phyloP scores from a whole-genome alignment of 1,284 basidiomycete species.

The Ganoderma meredithae region DNA sequence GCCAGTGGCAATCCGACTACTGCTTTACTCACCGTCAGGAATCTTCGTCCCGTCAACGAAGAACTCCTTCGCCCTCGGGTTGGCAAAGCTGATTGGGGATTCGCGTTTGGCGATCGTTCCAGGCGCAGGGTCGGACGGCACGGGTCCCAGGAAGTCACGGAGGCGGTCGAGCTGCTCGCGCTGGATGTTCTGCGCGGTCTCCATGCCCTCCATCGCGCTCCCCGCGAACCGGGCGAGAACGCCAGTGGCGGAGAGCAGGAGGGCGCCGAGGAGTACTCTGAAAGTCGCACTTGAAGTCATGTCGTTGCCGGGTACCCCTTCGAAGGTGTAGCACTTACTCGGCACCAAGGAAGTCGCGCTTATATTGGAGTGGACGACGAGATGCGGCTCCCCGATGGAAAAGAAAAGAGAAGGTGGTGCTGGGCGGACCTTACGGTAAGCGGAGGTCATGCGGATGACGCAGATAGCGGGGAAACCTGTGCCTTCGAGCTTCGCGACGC shows the following conservation, averaged over 20 bases:
- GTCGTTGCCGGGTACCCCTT: constrained; percentile 13
- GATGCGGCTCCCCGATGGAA: constrained; percentile 20
- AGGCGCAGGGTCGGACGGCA: not conserved
- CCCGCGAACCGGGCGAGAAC: constrained; percentile 24
- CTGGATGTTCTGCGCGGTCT: constrained; percentile 52
- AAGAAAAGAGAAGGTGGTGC: constrained; percentile 6
- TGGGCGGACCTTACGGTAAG: constrained; percentile 16
- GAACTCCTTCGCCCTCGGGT: constrained; percentile 44
- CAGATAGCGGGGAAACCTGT: constrained; percentile 27
- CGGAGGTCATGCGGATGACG: constrained; percentile 23
- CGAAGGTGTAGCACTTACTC: not conserved
- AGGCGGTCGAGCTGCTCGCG: constrained; percentile 55
- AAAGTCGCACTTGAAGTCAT: not conserved
- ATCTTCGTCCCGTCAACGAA: constrained; percentile 43
- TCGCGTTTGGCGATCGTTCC: constrained; percentile 28
- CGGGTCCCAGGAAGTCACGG: constrained; percentile 51
- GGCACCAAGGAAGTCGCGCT: not conserved
- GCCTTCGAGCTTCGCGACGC: not conserved
- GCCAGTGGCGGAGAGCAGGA: constrained; percentile 6
- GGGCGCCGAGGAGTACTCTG: not conserved
- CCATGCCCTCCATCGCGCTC: constrained; percentile 47
- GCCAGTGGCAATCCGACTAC: constrained; percentile 24
- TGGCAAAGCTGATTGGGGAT: constrained; percentile 42
- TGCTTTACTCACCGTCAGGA: constrained; percentile 38
- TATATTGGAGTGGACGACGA: not conserved